Conservation (phyloP, 116 monocot genomes). For the Phalaenopsis hybrid region DNA sequence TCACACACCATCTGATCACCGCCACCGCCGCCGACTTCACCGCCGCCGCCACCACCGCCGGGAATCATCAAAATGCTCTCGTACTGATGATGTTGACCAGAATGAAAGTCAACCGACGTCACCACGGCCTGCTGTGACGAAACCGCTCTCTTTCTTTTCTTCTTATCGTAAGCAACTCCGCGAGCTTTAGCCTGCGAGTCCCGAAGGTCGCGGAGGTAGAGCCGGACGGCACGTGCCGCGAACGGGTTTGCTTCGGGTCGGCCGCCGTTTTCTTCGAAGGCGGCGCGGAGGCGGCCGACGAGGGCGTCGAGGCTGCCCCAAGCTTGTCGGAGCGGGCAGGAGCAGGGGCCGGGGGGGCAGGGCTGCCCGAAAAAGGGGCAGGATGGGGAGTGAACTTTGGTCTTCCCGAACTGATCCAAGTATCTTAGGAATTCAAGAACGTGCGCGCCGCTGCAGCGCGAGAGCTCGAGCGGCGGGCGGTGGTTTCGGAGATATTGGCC, state of each 20-base stretch:
- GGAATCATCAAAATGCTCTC: background rate
- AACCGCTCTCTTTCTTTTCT: constrained; percentile 54
- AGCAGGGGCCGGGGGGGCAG: constrained; percentile 71
- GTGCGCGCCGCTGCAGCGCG: constrained; percentile 88
- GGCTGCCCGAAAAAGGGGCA: constrained; percentile 89
- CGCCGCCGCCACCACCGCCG: background rate
- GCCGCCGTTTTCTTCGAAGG: constrained; percentile 89
- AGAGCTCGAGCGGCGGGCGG: constrained; percentile 69
- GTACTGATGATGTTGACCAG: background rate
- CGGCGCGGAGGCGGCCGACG: constrained; percentile 79
- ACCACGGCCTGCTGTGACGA: background rate
- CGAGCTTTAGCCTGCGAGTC: constrained; percentile 72
- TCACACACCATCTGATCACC: background rate
- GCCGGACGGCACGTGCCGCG: constrained; percentile 67
- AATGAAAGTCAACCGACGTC: background rate
- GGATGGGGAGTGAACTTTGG: constrained; percentile 52
- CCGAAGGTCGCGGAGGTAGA: constrained; percentile 65
- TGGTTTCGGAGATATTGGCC: constrained; percentile 81
- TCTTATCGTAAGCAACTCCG: constrained; percentile 81
- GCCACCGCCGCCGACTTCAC: background rate
- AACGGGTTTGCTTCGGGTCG: constrained; percentile 81
- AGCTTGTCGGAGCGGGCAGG: constrained; percentile 78
- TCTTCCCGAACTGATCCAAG: constrained; percentile 83
- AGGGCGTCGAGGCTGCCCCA: constrained; percentile 92
- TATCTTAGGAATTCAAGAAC: constrained; percentile 85